Evolutionary conservation across 352 stramenopile species (phyloP), one percentile per base, ranked within the genome.

Genomic region (Globisporangium iwayamae): DNA sequence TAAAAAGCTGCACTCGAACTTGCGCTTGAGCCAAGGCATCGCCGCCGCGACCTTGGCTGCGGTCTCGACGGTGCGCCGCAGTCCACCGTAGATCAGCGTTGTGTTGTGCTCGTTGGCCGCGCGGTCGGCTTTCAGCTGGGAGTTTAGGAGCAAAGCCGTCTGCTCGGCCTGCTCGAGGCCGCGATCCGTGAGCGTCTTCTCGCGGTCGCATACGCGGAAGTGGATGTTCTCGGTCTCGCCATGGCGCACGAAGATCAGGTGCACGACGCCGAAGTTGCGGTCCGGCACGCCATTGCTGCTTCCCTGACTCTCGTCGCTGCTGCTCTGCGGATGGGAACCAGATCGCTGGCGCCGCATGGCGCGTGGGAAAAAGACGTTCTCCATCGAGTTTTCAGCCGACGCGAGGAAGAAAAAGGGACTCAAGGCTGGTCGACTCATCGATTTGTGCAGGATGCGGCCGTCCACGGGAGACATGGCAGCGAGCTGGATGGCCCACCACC

Each of bases 201-300:
- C 83, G 25, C 73, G 73, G 60, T 94, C 85, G 16, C 71, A 72
- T 2, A 91, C 82, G 22, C 80, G 70, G 48, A 94, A 94, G 53
- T 93, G 84, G n/a, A 93, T 91, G 65, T 94, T 94, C 59, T 93
- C 78, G 0, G 81, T 79, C 65, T 94, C 85, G 34, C 73, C 85
- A 36, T 94, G 85, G 10, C 85, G 83, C 52, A 94, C 71, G 32
- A 94, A 81, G 34, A 93, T 72, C 25, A 93, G 34, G 48, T 89
- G 84, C 10, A 79, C 83, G 16, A 90, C 70, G 16, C 78, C 74
- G 8, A 48, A 61, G 63, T 55, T 68, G 22, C 62, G 45, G 46
- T 68, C 62, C 0, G 62, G 60, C 0, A 51, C 38, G n/a, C 18
- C 38, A 22, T 10, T 38, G 41, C 39, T 62, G 25, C 32, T 48